Conservation (phyloP, 345 rosid species). For the Crucihimalaya himalaica region DNA sequence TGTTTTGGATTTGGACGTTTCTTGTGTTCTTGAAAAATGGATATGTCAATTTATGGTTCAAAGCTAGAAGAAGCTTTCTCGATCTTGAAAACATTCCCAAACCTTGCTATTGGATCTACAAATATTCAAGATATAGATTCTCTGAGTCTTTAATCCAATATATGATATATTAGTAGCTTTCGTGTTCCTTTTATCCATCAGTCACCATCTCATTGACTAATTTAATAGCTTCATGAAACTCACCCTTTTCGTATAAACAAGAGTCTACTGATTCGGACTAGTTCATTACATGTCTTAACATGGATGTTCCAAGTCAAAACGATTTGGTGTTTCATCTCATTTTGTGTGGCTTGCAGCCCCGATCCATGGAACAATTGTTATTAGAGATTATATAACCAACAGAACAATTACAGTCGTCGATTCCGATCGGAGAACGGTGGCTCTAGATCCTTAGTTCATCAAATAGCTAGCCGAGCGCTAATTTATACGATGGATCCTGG, state of each 20-base stretch:
- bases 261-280: not conserved
- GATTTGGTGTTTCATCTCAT: not conserved
- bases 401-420: slow-evolving; percentile 20
- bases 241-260: not conserved
- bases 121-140: not conserved
- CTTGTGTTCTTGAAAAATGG: slow-evolving; percentile 1
- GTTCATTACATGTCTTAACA: not conserved
- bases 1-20: slow-evolving; percentile 2
- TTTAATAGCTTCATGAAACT: not conserved
- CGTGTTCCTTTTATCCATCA: not conserved
- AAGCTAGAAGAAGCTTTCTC: not conserved
- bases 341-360: not conserved
- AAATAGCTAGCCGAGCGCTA: not conserved
- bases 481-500: not conserved
- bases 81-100: not conserved
- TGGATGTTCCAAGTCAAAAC: not conserved
- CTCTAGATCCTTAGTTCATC: not conserved
- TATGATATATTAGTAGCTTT: not conserved
- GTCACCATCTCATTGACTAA: not conserved
- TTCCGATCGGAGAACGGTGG: not conserved
- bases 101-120: not conserved
- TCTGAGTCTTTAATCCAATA: not conserved
- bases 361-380: not conserved
- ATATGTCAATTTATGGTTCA: not conserved
- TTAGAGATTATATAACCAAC: slow-evolving; percentile 53